Conservation (phyloP, 129 eudicot genomes). For the Heracleum sosnowskyi region DNA sequence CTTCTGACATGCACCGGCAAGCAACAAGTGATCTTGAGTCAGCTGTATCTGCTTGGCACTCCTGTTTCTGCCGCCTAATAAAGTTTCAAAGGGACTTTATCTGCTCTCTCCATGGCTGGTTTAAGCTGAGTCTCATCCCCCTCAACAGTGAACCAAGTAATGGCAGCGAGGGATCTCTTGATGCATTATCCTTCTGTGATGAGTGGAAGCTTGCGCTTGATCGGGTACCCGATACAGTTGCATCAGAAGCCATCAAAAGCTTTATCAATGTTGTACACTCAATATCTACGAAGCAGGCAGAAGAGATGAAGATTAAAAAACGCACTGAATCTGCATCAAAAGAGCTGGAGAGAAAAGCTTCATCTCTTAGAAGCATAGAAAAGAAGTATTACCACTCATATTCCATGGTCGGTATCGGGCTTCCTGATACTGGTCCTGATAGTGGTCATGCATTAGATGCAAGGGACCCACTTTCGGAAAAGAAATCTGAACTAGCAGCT, state of each 20-base stretch:
- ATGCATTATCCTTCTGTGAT: constrained; percentile 52
- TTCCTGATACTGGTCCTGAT: constrained; percentile 56
- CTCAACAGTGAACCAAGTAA: constrained; percentile 30
- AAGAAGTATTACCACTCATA: constrained; percentile 76
- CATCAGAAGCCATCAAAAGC: constrained; percentile 93
- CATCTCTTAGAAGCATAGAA: constrained; percentile 75
- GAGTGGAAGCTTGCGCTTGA: constrained; percentile 94
- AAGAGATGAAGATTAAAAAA: constrained; percentile 73
- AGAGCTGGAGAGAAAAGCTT: constrained; percentile 87
- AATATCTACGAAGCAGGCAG: constrained; percentile 57
- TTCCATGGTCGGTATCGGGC: constrained; percentile 83
- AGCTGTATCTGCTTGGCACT: constrained; percentile 87
- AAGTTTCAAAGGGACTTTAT: constrained; percentile 81
- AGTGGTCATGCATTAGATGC: constrained; percentile 68
- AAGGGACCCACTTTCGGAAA: constrained; percentile 78
- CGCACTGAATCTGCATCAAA: constrained; percentile 64
- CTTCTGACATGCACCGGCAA: constrained; percentile 87
- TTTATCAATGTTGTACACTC: constrained; percentile 85
- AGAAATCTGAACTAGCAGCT: constrained; percentile 64
- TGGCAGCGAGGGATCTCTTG: constrained; percentile 35
- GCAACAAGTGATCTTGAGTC: constrained; percentile 90
- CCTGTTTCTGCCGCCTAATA: constrained; percentile 78
- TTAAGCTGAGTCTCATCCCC: constrained; percentile 68
- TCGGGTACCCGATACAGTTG: constrained; percentile 84
- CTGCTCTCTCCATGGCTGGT: constrained; percentile 84